These are phyloP conservation scores for Beverwykella pulmonaria DNA, from an alignment of 495 filamentous ascomycete species.

Conservation along the genomic window DNA sequence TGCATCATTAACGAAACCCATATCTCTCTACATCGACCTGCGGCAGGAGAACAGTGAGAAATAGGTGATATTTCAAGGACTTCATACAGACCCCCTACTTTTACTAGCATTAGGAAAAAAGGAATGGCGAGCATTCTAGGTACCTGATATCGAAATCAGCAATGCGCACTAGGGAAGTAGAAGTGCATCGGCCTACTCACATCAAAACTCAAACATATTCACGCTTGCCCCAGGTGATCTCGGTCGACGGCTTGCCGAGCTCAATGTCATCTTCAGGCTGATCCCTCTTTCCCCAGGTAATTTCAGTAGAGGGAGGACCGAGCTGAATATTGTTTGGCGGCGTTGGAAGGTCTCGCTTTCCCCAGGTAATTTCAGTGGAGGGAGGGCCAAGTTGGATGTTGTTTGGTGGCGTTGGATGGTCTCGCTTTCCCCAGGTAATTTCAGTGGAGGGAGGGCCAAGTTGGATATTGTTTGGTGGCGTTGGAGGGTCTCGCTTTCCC, in stretches of 20 bases:
- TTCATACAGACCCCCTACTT: background rate
- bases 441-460: constrained; percentile 16
- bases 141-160: background rate
- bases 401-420: background rate
- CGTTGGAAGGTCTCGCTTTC: constrained; percentile 15
- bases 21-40: background rate
- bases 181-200: background rate
- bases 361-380: constrained; percentile 15
- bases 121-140: background rate
- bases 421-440: constrained; percentile 26
- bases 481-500: constrained; percentile 20
- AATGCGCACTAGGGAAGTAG: background rate
- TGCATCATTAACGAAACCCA: background rate
- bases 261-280: background rate
- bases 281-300: constrained; percentile 18
- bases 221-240: constrained; percentile 29
- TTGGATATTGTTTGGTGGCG: constrained; percentile 10
- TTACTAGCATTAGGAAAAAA: background rate
- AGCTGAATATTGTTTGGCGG: constrained; percentile 19
- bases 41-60: background rate
- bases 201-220: background rate
- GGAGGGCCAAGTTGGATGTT: constrained; percentile 16
- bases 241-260: constrained; percentile 24
- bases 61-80: background rate
- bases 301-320: constrained; percentile 8